Base-by-base conservation (phyloP, 208 protist species). In the Acanthamoeba royreba region DNA sequence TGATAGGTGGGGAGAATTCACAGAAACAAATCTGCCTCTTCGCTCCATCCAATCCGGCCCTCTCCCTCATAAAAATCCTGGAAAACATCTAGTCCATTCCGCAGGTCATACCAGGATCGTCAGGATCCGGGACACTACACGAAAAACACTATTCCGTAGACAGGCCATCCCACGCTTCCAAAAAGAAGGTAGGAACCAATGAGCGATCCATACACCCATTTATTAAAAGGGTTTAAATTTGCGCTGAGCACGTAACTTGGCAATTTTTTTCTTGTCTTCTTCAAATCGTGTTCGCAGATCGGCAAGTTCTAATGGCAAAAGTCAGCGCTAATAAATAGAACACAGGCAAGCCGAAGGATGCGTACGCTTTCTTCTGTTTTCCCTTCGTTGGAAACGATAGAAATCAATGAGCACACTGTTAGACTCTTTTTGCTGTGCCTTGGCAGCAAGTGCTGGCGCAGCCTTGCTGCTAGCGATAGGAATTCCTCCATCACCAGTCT, bases 181-280 rank as follows among this genome's bases (percentile, higher is more conserved):
- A n/a, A n/a, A n/a, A n/a, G n/a, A n/a, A n/a, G n/a, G n/a, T n/a
- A n/a, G n/a, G n/a, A n/a, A n/a, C n/a, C n/a, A n/a, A n/a, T n/a
- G n/a, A n/a, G n/a, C n/a, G n/a, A n/a, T n/a, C n/a, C n/a, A n/a
- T n/a, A n/a, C n/a, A n/a, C n/a, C n/a, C n/a, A n/a, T n/a, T 47
- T 77, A 17, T 77, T 88, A 88, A 33, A 88, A 88, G 33, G 79
- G 79, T 28, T 88, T 88, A 33, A 88, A 88, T 33, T 88, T 88
- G 79, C 79, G 79, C 43, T 53, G 47, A 1, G 79, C 79, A 13
- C 79, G 79, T 19, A 88, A 31, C 79, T 63, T 88, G 8, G 79
- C 79, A 15, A 88, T 88, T 28, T 88, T 88, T 47, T 88, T 88
- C 46, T 88, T 88, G 79, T 88, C 79, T n/a, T 88, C 79, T 61